Evolutionary conservation across 176 grass and related monocot species (phyloP).

Genomic region (Aechmea fasciata): DNA sequence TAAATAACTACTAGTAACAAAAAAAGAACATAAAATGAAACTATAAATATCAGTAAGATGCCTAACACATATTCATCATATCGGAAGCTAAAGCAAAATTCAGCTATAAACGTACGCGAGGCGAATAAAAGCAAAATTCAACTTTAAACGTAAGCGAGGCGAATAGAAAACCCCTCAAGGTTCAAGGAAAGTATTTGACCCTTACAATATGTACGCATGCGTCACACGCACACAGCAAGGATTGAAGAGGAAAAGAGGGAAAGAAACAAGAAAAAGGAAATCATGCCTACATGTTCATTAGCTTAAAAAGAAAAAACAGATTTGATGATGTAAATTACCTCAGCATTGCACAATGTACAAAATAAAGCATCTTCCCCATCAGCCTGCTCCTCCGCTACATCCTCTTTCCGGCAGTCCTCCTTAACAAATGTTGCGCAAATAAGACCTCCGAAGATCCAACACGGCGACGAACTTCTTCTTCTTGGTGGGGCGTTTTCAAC

Average conservation of each 20-base stretch:
- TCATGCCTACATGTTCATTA: too few species aligned
- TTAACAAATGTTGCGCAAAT: constrained; percentile 77
- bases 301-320: constrained; percentile 9
- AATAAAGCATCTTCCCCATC: constrained; percentile 81
- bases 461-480: constrained; percentile 54
- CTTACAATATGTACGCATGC: too few species aligned
- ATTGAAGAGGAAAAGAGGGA: neutral
- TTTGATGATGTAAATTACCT: constrained; percentile 37
- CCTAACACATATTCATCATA: too few species aligned
- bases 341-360: constrained; percentile 94
- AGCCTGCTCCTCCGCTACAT: constrained; percentile 59
- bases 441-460: constrained; percentile 65
- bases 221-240: too few species aligned
- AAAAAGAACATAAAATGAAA: neutral
- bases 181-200: too few species aligned
- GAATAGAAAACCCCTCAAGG: too few species aligned
- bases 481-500: constrained; percentile 20
- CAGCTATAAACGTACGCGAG: too few species aligned
- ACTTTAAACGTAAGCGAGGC: too few species aligned
- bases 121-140: too few species aligned
- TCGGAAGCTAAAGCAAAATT: too few species aligned
- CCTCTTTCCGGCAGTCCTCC: constrained; percentile 76
- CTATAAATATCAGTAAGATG: neutral
- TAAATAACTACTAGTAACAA: neutral
- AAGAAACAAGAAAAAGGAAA: neutral